Conservation (phyloP, 202 grass and related monocot genomes). For the Tripidium arundinaceum region DNA sequence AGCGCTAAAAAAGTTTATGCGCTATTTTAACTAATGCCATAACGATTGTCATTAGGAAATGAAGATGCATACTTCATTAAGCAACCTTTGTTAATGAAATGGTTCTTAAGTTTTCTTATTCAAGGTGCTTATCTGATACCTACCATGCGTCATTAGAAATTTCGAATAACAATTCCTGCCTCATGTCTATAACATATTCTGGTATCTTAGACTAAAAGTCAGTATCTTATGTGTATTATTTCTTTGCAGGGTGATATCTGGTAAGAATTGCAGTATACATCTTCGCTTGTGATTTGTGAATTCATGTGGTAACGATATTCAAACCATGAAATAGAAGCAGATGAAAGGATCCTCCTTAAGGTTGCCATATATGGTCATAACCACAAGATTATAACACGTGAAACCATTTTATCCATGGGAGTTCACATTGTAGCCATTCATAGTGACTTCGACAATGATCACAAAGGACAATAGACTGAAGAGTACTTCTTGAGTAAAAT, state of each 20-base stretch:
- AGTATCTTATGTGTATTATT: not conserved
- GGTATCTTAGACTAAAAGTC: not conserved
- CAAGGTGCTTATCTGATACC: too few species aligned
- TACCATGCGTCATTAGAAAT: too few species aligned
- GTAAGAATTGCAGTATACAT: not conserved
- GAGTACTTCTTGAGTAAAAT: not conserved
- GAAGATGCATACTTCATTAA: too few species aligned
- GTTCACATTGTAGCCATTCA: slow-evolving; percentile 14
- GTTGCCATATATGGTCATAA: too few species aligned
- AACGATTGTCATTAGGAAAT: too few species aligned
- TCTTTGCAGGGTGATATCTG: not conserved
- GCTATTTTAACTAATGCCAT: too few species aligned
- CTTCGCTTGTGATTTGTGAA: not conserved
- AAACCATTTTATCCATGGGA: slow-evolving; percentile 8
- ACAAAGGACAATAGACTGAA: slow-evolving; percentile 12
- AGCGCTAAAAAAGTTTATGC: too few species aligned
- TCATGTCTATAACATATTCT: not conserved
- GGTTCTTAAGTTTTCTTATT: too few species aligned
- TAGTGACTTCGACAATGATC: slow-evolving; percentile 3
- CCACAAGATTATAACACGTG: not conserved
- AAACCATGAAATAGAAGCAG: too few species aligned
- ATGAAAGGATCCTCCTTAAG: too few species aligned
- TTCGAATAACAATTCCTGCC: too few species aligned
- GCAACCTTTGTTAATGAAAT: too few species aligned
- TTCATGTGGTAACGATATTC: slow-evolving; percentile 11